Evolutionary conservation across 2,329 filamentous ascomycete genomes (phyloP), one percentile per base, ranked within the genome.

Genomic region (Epichloe hybrida): DNA sequence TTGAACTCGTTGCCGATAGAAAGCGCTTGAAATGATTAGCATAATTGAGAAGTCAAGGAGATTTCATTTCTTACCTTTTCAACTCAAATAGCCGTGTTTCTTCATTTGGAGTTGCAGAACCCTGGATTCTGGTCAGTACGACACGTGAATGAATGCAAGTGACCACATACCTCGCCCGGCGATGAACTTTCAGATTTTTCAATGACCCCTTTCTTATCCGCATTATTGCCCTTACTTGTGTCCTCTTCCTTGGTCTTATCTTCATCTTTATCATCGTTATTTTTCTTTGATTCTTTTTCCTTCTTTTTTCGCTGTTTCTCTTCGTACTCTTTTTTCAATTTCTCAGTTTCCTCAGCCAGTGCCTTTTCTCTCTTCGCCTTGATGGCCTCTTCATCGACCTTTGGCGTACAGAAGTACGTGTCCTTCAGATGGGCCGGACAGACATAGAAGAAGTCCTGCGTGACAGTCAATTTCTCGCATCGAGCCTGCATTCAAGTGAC

Each of bases 401-500:
- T 83, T 53, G 87, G 83, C 60, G 76, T 72, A 62, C 86, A 91
- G 65, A 96, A 97, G 40, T 84, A 80, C 35, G 73, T 74, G 62
- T 97, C 93, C 61, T 85, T 87, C 8, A 97, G 72, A 66, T 98
- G 93, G 35, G 77, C 73, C 5, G 82, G 75, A 60, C 93, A 98
- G 43, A 94, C 79, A 64, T 94, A 96, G 71, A 98, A 97, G 69
- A 89, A 94, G 64, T 95, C 89, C 75, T 67, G 49, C 37, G 8
- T 6, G 4, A 3, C 9, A 9, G 47, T 54, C 34, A 53, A 42
- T 23, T 17, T 15, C 40, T 21, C 31, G n/a, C 27, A 12, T 20
- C 15, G 13, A 42, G 20, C 17, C 40, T 42, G 11, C n/a, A 13
- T 12, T 13, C 11, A 13, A 23, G 40, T 11, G 8, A 20, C 21